Evolutionary conservation across 2,329 filamentous ascomycete species (phyloP), one percentile per base, ranked within the genome.

Genomic region (Parasarocladium wereldwijsianum): DNA sequence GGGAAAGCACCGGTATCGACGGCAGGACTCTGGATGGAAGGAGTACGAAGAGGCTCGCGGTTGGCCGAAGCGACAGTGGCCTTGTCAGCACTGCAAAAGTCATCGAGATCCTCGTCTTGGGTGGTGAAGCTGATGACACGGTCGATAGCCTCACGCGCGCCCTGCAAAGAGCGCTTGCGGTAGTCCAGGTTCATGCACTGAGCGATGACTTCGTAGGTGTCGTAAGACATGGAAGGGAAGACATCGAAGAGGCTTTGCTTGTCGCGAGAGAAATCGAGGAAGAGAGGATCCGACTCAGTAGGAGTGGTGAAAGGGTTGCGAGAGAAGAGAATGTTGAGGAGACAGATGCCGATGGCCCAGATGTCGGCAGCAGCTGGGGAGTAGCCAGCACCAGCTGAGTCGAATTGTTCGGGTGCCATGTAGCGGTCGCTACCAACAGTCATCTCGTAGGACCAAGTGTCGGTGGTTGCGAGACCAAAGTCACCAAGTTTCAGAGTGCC

Each of bases 321-420:
- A 33, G 86, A 87, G 61, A 98, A 98, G 38, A 98, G 66, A 37
- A 96, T 80, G 60, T 98, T 98, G 47, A 98, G 69, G 40, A 98
- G 63, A 54, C 90, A 94, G 55, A 98, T 87, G 38, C 90, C 90
- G 48, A 98, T 81, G 34, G 90, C 85, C 90, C 90, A 98, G 43
- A 94, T 76, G 52, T 98, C 90, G 30, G 90, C 90, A 57, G 90
- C 75, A 26, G 83, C 82, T 26, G 90, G 86, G 33, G 84, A 87
- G 58, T 98, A 98, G 35, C 90, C 90, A 38, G 70, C 73, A 38
- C 76, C 77, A 41, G 76, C 73, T 31, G 86, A 85, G 51, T 96
- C 87, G 46, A 90, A 96, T 55, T 98, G 90, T 57, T 98, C 90
- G 5, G 90, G 90, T 33, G 90, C 86, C 90, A 98, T 98, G 61